A percentile compares a stretch with the other conserved stretches of the same genome.
These are phyloP conservation scores for Oenanthe javanica DNA, from an alignment of 140 eudicot genomes.

Conservation along the genomic window DNA sequence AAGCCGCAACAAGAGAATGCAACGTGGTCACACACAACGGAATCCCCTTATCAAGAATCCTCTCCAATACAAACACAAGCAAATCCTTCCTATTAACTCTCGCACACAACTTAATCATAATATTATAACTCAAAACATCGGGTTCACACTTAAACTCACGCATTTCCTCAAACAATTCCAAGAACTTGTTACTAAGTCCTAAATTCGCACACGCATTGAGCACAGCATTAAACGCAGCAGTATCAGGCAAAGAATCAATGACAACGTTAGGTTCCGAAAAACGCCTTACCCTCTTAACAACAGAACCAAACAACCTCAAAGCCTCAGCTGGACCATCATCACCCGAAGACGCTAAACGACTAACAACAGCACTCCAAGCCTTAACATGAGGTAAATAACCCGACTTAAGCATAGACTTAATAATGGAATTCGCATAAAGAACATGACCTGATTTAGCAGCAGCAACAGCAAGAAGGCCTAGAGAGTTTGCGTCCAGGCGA, in stretches of 20 bases:
- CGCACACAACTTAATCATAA: constrained; percentile 82
- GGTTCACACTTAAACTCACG: constrained; percentile 51
- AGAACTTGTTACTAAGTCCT: constrained; percentile 54
- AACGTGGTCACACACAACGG: constrained; percentile 66
- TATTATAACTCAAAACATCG: constrained; percentile 72
- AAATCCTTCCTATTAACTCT: constrained; percentile 66
- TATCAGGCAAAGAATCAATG: constrained; percentile 59
- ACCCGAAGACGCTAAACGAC: constrained; percentile 51
- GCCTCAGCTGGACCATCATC: constrained; percentile 85
- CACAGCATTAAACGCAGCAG: constrained; percentile 80
- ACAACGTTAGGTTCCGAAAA: constrained; percentile 37
- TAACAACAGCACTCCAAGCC: constrained; percentile 94
- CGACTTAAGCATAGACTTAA: constrained; percentile 88
- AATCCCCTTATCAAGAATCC: constrained; percentile 55
- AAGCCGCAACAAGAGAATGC: constrained; percentile 83
- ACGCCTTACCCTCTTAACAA: constrained; percentile 42
- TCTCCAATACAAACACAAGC: constrained; percentile 69
- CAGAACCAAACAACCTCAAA: constrained; percentile 44
- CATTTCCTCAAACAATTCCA: constrained; percentile 84
- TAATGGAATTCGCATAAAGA: constrained; percentile 63
- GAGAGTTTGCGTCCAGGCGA: constrained; percentile 83
- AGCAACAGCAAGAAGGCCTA: constrained; percentile 78
- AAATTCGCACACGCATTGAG: constrained; percentile 86
- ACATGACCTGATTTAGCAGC: constrained; percentile 75
- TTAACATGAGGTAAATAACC: constrained; percentile 92